Evolutionary conservation across 305 asterid genomes (phyloP).

Genomic region (Fraxinus baroniana): DNA sequence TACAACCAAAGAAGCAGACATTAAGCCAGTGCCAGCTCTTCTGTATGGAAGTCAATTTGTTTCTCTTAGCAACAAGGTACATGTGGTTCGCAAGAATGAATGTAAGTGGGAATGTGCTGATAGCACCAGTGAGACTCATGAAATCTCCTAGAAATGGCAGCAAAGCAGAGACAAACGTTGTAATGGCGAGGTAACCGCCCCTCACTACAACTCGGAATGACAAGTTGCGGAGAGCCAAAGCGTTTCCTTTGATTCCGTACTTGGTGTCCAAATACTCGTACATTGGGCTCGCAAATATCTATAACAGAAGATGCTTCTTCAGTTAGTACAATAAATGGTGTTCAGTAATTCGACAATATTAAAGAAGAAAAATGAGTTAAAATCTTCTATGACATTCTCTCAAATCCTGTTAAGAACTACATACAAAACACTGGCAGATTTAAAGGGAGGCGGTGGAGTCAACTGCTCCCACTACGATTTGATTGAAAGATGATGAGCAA

Average conservation of each 20-base stretch:
- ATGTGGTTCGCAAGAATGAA: conserved; percentile 91
- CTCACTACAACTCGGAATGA: conserved; percentile 65
- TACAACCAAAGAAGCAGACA: conserved; percentile 49
- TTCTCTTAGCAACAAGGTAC: conserved; percentile 69
- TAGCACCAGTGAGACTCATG: conserved; percentile 90
- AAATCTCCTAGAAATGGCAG: conserved; percentile 92
- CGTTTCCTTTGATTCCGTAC: conserved; percentile 63
- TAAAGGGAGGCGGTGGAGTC: background rate
- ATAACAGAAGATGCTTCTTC: conserved; percentile 12
- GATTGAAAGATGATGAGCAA: background rate
- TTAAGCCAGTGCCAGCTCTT: conserved; percentile 89
- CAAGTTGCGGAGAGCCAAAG: conserved; percentile 59
- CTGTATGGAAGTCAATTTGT: conserved; percentile 45
- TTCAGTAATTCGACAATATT: background rate
- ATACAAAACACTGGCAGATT: background rate
- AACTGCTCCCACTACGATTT: background rate
- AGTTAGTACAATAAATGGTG: background rate
- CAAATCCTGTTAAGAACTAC: background rate
- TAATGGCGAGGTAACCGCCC: conserved; percentile 67
- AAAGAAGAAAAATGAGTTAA: background rate
- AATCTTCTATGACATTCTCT: background rate
- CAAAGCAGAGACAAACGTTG: conserved; percentile 68
- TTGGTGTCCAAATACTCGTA: conserved; percentile 84
- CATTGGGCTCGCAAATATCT: conserved; percentile 95
- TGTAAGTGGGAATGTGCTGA: conserved; percentile 87